Evolutionary conservation across 2,329 filamentous ascomycete species (phyloP), one percentile per base, ranked within the genome.

Genomic region (Fonsecaea monophora): DNA sequence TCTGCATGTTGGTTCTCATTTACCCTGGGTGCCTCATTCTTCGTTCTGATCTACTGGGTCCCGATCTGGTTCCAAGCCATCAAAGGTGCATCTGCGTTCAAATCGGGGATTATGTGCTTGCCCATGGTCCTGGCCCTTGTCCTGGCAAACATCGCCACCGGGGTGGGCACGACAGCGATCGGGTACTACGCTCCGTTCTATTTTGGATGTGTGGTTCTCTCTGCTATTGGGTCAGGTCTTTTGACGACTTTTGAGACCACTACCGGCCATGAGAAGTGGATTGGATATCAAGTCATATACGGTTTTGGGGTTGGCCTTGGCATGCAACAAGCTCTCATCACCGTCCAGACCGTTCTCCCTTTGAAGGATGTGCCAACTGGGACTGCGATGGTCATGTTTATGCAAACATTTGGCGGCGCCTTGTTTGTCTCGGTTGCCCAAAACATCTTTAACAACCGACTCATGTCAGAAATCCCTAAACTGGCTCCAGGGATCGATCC

Each of bases 371-470:
- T 82, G n/a, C 78, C 80, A 1, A 74, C 76, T 3, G 80, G 76
- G 2, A 81, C 80, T 68, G 75, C 79, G 3, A 71, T 80, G 50
- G 74, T 80, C 15, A 77, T 79, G 62, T 82, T 80, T 70, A 66
- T 66, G 50, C 78, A 81, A 55, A 80, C 76, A 1, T 76, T 82
- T n/a, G 77, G 77, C n/a, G 80, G 79, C 1, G 75, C 79, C 0
- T 59, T 87, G 0, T 86, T 86, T 67, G 79, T 87, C 34, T 81
- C 81, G 3, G 78, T 85, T 30, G 84, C 77, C 0, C 80, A 87
- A 68, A 82, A 81, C 62, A 79, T 87, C 15, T 85, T 87, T 66
- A 80, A 79, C 54, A 85, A 84, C 70, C 74, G 77, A 8, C 78
- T 88, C 12, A 77, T 85, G 62, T 69, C 75, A 3, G 81, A 82